Percentiles rank a stretch among this genome's conserved stretches.
These are phyloP conservation scores for Chlamydomonas incerta DNA, from an alignment of 139 green algal genomes.

Conservation along the genomic window DNA sequence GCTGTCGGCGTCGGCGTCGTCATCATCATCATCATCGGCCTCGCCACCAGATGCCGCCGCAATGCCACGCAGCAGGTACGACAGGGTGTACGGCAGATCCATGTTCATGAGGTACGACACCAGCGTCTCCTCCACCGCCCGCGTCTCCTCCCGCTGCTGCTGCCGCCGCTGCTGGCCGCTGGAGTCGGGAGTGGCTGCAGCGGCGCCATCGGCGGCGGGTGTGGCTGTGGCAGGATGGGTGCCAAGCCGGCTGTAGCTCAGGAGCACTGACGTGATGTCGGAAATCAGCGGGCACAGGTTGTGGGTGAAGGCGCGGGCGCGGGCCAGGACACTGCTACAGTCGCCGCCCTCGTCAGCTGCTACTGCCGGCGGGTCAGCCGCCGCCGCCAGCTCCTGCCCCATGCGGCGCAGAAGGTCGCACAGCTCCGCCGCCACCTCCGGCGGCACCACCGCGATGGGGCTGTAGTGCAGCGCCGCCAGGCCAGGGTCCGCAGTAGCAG, in stretches of 20 bases:
- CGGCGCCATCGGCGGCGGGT: too few relatives aligned
- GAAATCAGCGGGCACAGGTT: background rate
- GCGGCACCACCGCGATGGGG: background rate
- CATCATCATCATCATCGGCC: too few relatives aligned
- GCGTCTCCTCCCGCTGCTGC: background rate
- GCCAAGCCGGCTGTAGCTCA: background rate
- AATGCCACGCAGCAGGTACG: background rate
- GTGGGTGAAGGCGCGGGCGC: background rate
- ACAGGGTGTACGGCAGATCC: background rate
- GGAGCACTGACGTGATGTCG: background rate
- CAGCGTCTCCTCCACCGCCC: background rate
- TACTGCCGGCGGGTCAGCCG: background rate
- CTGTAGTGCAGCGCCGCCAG: background rate
- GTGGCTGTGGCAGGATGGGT: too few relatives aligned
- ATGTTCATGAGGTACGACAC: background rate
- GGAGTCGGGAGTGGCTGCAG: too few relatives aligned
- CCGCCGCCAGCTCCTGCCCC: constrained; percentile 3
- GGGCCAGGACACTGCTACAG: background rate
- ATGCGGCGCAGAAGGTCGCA: background rate
- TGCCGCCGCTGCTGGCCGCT: too few relatives aligned
- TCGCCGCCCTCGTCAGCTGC: too few relatives aligned
- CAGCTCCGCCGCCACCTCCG: constrained; percentile 7
- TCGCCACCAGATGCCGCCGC: too few relatives aligned
- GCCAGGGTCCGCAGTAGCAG: background rate
- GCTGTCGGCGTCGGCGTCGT: too few relatives aligned